Base-by-base conservation (phyloP, 2,329 filamentous ascomycete species). In the Teratosphaeriaceae sp. region DNA sequence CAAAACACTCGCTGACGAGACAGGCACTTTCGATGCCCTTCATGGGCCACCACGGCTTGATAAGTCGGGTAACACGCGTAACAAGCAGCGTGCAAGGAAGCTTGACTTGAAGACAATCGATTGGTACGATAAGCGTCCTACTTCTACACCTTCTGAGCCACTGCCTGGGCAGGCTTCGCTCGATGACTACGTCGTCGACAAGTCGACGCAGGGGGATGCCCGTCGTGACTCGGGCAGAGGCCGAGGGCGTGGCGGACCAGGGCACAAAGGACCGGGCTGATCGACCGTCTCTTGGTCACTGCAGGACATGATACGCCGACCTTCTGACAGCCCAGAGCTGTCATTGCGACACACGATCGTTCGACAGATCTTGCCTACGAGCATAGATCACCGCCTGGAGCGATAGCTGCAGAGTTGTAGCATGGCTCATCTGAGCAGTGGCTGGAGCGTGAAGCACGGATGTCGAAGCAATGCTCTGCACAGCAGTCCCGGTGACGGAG, bases 21-120 rank as follows among this genome's bases (percentile, higher is more conserved):
- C 53, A 60, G 58, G 56, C 50, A 35, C 53, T 15, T 49, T 61
- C 52, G 60, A 65, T 43, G 50, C 48, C 42, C 63, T 65, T 3
- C 69, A 71, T 50, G 63, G 65, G 29, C 66, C 67, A 46, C 68
- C 67, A 31, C 65, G 69, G 47, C 55, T 68, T 40, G 76, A 81
- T 55, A 80, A 78, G 58, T 71, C 75, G 33, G 75, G 75, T 46
- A 71, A 69, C 53, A 84, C 83, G 53, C 82, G 85, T 42, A 79
- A 77, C 59, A 82, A 84, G 46, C 88, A 95, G 64, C 84, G 89
- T 51, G 82, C 85, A 45, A 80, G 92, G 58, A 94, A 94, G 67
- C 73, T 98, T 47, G 90, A 97, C 64, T 78, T 97, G 46, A 95
- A 88, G 66, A 92, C 98, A 67, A 87, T 98, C 65, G 90, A 98